Percentiles rank a stretch among this genome's conserved stretches.
Conservation (phyloP, 2,329 filamentous ascomycete genomes). For the Trichoderma oligosporum region DNA sequence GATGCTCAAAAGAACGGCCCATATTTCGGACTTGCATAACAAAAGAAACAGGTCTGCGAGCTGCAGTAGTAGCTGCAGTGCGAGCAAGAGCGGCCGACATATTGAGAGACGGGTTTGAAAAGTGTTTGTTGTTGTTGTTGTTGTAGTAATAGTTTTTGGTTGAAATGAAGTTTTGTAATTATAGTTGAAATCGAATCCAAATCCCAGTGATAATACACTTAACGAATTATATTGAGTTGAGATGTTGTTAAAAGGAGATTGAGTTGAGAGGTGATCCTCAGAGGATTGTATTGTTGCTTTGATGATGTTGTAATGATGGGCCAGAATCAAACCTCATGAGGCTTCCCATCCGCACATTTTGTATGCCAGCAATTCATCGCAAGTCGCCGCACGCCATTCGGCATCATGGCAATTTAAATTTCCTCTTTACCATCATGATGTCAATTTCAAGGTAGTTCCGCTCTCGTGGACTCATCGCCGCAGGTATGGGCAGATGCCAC, state of each 20-base stretch:
- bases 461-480: neutral
- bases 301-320: conserved; percentile 11
- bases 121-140: neutral
- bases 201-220: conserved; percentile 1
- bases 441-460: conserved; percentile 4
- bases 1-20: conserved; percentile 11
- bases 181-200: neutral
- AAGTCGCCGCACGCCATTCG: conserved; percentile 7
- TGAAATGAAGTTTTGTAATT: neutral
- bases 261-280: conserved; percentile 18
- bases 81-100: conserved; percentile 13
- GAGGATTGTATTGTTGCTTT: conserved; percentile 4
- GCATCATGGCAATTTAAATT: neutral
- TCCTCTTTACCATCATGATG: neutral
- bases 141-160: neutral
- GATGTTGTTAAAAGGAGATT: neutral
- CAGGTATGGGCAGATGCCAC: conserved; percentile 9
- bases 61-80: neutral
- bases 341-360: conserved; percentile 12
- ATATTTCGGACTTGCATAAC: conserved; percentile 12
- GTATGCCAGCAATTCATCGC: conserved; percentile 8
- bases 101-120: neutral
- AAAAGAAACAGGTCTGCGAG: conserved; percentile 12
- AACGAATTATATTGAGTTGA: conserved; percentile 5
- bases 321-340: neutral